phyloP scores from a whole-genome alignment of 169 alveolate species.

The Cryptosporidium ryanae region DNA sequence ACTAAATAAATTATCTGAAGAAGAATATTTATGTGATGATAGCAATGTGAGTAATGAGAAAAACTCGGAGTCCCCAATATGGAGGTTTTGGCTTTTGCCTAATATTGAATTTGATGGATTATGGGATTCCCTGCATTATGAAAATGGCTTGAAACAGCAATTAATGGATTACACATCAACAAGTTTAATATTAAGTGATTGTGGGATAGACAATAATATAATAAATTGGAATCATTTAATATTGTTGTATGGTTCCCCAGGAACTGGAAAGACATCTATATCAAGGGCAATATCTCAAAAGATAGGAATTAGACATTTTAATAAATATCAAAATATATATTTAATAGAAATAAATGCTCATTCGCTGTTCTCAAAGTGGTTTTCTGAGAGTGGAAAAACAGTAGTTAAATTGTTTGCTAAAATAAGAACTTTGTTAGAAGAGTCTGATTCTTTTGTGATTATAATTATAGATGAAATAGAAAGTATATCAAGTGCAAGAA shows the following conservation, averaged over 20 bases:
- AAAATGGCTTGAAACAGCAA: slow-evolving; percentile 78
- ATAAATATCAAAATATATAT: slow-evolving; percentile 71
- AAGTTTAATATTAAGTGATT: slow-evolving; percentile 80
- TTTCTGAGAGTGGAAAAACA: slow-evolving; percentile 85
- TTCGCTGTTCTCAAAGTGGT: slow-evolving; percentile 84
- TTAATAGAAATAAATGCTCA: slow-evolving; percentile 83
- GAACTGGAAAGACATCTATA: slow-evolving; percentile 76
- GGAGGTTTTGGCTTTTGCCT: slow-evolving; percentile 82
- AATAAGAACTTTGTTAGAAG: slow-evolving; percentile 78
- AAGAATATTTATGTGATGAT: slow-evolving; percentile 44
- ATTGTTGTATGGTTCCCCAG: slow-evolving; percentile 86
- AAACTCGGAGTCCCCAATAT: slow-evolving; percentile 73
- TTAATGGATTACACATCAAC: slow-evolving; percentile 82
- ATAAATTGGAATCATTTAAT: slow-evolving; percentile 83
- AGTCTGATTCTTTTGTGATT: slow-evolving; percentile 76
- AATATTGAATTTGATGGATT: slow-evolving; percentile 80
- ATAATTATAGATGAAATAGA: slow-evolving; percentile 85
- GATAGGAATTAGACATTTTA: slow-evolving; percentile 79
- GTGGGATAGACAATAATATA: slow-evolving; percentile 79
- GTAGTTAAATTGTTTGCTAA: slow-evolving; percentile 80
- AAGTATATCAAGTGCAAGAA: slow-evolving; percentile 82
- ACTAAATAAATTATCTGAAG: slow-evolving; percentile 19
- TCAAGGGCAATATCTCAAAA: slow-evolving; percentile 77
- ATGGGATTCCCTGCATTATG: slow-evolving; percentile 85
- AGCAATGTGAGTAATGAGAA: slow-evolving; percentile 8